A percentile compares a stretch with the other conserved stretches of the same genome.
Conservation (phyloP, 2,329 filamentous ascomycete species). For the Seiridium unicorne region DNA sequence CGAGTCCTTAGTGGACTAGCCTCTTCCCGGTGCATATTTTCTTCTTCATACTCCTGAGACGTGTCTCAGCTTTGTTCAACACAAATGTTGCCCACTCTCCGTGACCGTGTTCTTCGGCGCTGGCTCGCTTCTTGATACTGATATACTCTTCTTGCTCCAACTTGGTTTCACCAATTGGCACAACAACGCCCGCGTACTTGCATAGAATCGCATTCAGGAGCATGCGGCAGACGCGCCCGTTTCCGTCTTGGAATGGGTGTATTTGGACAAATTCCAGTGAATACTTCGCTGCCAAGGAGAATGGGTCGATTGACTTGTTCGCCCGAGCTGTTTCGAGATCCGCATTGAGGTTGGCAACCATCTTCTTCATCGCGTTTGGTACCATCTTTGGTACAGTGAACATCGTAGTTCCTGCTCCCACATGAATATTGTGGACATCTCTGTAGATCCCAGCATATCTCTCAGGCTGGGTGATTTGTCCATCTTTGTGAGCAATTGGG, state of each 20-base stretch:
- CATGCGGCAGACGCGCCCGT: conserved; percentile 17
- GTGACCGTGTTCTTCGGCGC: conserved; percentile 21
- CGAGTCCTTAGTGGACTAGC: no score
- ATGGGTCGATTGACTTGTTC: conserved; percentile 19
- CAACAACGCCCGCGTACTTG: conserved; percentile 16
- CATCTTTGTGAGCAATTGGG: background rate
- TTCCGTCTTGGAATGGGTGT: conserved; percentile 20
- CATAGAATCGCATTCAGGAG: conserved; percentile 20
- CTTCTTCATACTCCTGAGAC: background rate
- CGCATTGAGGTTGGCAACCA: conserved; percentile 18
- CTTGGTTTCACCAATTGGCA: conserved; percentile 15
- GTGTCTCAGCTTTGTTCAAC: background rate
- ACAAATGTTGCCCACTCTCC: conserved; percentile 26
- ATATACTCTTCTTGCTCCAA: conserved; percentile 13
- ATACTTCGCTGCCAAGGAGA: conserved; percentile 27
- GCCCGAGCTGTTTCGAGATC: conserved; percentile 12
- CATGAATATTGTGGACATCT: conserved; percentile 8
- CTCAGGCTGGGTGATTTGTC: conserved; percentile 6
- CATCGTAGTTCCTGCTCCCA: conserved; percentile 23
- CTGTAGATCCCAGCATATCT: conserved; percentile 25
- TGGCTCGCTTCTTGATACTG: conserved; percentile 21
- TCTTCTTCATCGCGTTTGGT: conserved; percentile 22
- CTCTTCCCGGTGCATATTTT: no score
- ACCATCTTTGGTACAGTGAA: conserved; percentile 23
- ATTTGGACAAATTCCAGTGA: conserved; percentile 16